These are phyloP conservation scores for Hericium rajendrae DNA, from an alignment of 768 basidiomycete species.

Conservation along the genomic window DNA sequence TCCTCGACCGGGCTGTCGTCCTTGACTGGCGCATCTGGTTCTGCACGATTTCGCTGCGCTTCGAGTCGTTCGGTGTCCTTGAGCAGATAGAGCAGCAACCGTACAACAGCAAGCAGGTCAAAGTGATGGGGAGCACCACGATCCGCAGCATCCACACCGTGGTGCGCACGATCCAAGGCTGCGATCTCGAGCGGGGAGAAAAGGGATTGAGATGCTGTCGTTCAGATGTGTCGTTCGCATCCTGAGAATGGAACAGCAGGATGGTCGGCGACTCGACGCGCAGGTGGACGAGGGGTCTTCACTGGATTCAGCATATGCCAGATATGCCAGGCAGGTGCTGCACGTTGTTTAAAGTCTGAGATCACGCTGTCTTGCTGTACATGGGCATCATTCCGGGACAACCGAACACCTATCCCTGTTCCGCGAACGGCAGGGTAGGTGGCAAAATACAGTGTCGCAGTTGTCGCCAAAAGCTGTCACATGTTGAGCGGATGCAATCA, in stretches of 20 bases:
- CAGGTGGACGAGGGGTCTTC: conserved; percentile 59
- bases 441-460: conserved; percentile 64
- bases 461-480: conserved; percentile 69
- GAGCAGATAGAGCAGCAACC: conserved; percentile 74
- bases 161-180: conserved; percentile 40
- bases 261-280: conserved; percentile 75
- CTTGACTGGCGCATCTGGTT: conserved; percentile 27
- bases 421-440: conserved; percentile 39
- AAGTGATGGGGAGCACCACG: conserved; percentile 74
- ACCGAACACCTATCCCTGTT: conserved; percentile 11
- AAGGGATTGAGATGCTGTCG: background rate
- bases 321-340: conserved; percentile 49
- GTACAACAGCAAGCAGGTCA: conserved; percentile 67
- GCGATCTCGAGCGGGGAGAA: conserved; percentile 16
- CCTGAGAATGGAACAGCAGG: conserved; percentile 47
- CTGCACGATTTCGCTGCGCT: conserved; percentile 61
- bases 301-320: conserved; percentile 75
- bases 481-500: background rate
- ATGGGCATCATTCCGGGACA: conserved; percentile 7
- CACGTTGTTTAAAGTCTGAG: conserved; percentile 14
- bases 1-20: conserved; percentile 28
- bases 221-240: conserved; percentile 17
- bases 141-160: conserved; percentile 74
- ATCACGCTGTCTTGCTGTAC: conserved; percentile 9
- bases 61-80: conserved; percentile 89